phyloP scores from a whole-genome alignment of 1,284 basidiomycete species.

The Boletus calvinii region DNA sequence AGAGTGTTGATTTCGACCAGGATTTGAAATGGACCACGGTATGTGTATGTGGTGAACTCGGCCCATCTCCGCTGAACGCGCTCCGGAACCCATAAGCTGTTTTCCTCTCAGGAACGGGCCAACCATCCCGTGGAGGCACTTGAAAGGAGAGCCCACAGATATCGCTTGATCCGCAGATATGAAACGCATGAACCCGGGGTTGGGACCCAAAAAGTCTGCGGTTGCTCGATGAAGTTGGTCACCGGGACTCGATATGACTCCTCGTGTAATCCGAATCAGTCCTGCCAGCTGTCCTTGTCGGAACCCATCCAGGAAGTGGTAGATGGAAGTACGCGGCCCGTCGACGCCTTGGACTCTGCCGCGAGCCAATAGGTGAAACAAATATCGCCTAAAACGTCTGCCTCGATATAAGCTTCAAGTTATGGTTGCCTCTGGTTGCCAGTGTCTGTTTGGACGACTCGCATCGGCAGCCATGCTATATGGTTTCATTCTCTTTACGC shows the following conservation, averaged over 20 bases:
- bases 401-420: not conserved
- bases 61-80: not conserved
- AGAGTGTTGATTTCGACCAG: not conserved
- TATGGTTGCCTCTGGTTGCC: not conserved
- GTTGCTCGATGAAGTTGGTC: not conserved
- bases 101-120: not conserved
- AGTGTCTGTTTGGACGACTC: not conserved
- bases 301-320: not conserved
- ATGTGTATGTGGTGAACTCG: not conserved
- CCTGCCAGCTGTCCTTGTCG: not conserved
- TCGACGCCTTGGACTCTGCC: not conserved
- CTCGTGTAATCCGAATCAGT: constrained; percentile 6
- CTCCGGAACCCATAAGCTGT: not conserved
- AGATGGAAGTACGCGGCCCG: not conserved
- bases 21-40: not conserved
- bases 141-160: constrained; percentile 1
- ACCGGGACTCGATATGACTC: constrained; percentile 6
- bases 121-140: not conserved
- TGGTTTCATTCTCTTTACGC: constrained; percentile 20
- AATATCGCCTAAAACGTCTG: not conserved
- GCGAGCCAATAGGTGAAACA: not conserved
- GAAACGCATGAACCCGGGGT: constrained; percentile 6
- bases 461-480: constrained; percentile 3
- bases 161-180: constrained; percentile 22
- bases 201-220: constrained; percentile 1